phyloP scores from a whole-genome alignment of 345 rosid genomes.

The Eucalyptus sp. region DNA sequence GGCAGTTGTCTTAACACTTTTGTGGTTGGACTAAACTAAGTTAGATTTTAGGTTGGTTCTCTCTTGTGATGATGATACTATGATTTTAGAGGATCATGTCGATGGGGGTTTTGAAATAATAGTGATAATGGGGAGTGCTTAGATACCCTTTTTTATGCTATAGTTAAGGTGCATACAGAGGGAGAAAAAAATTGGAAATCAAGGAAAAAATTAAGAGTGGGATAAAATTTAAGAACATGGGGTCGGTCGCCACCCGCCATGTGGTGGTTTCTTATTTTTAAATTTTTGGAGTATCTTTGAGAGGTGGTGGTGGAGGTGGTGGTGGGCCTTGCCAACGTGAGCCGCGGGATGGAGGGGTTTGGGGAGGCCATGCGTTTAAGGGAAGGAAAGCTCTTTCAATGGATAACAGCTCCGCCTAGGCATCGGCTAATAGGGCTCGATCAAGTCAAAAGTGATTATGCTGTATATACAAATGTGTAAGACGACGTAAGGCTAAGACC shows the following conservation, averaged over 20 bases:
- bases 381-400: neutral
- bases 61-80: constrained; percentile 1
- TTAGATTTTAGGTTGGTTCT: neutral
- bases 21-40: neutral
- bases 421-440: neutral
- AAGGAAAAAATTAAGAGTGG: neutral
- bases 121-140: constrained; percentile 6
- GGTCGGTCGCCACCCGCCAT: constrained; percentile 12
- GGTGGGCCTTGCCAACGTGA: neutral
- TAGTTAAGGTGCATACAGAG: neutral
- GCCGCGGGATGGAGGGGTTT: neutral
- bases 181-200: neutral
- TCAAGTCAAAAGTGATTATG: neutral
- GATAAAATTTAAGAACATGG: constrained; percentile 11
- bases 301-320: neutral
- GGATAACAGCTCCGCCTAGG: neutral
- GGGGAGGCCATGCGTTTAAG: constrained; percentile 2
- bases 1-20: neutral
- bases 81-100: constrained; percentile 1
- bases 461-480: neutral
- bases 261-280: constrained; percentile 32
- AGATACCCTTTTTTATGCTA: neutral
- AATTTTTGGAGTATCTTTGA: constrained; percentile 15
- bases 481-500: neutral
- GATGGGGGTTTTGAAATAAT: neutral